Evolutionary conservation across 306 rosid species (phyloP).

Genomic region (Pyrus communis): DNA sequence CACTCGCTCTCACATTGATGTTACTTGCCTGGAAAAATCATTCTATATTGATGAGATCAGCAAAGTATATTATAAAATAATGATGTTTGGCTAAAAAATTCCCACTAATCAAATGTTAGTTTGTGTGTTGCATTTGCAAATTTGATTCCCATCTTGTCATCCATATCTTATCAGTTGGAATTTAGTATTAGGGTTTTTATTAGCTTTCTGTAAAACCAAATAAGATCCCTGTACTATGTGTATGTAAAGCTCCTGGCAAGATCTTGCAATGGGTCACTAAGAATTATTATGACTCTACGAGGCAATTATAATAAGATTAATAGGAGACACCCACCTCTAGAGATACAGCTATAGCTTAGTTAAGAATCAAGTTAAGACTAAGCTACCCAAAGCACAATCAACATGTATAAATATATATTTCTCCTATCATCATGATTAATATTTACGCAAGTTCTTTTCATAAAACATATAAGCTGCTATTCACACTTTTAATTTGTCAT

Average conservation of each 20-base stretch:
- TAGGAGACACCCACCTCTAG: neutral
- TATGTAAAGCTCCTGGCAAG: conserved; percentile 26
- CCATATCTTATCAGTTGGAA: conserved; percentile 35
- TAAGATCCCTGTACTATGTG: conserved; percentile 3
- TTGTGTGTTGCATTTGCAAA: conserved; percentile 34
- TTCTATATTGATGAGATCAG: conserved; percentile 25
- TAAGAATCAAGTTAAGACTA: neutral
- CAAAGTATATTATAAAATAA: conserved; percentile 12
- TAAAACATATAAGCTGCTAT: neutral
- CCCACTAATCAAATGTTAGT: conserved; percentile 28
- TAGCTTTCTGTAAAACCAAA: conserved; percentile 18
- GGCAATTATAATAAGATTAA: conserved; percentile 13
- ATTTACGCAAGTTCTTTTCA: neutral
- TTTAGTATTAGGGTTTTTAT: conserved; percentile 15
- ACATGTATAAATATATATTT: too few species aligned
- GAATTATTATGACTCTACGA: conserved; percentile 9
- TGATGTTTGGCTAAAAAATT: conserved; percentile 11
- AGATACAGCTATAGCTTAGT: neutral
- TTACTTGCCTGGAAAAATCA: conserved; percentile 45
- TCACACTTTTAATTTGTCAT: too few species aligned
- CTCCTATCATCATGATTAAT: too few species aligned
- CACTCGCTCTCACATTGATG: conserved; percentile 34
- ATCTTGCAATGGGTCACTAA: conserved; percentile 22
- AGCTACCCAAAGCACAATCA: too few species aligned
- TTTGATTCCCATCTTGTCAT: conserved; percentile 44